A percentile compares a stretch with the other conserved stretches of the same genome.
These are phyloP conservation scores for Miscanthus sacchariflorus DNA, from an alignment of 202 grass and related monocot species.

Conservation along the genomic window DNA sequence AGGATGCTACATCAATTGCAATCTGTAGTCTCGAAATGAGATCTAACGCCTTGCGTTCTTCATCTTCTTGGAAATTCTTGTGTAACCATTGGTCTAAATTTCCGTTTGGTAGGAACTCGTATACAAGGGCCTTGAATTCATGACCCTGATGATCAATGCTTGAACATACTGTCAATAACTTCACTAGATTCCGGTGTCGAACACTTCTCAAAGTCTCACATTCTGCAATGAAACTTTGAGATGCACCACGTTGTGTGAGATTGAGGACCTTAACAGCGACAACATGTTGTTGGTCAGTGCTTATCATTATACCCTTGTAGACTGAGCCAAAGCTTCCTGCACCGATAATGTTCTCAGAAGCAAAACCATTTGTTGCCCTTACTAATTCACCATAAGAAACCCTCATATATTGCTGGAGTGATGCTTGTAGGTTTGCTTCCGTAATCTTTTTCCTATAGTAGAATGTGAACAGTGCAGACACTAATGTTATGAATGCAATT, in stretches of 20 bases:
- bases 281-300: background rate
- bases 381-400: conserved; percentile 42
- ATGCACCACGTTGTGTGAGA: conserved; percentile 3
- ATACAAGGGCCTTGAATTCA: conserved; percentile 47
- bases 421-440: background rate
- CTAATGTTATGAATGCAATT: too few species aligned
- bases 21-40: too few species aligned
- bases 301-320: conserved; percentile 35
- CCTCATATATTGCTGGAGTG: conserved; percentile 9
- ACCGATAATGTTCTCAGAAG: conserved; percentile 36
- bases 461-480: background rate
- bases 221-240: conserved; percentile 35
- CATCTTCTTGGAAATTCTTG: background rate
- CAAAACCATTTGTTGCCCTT: conserved; percentile 37
- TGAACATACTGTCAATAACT: conserved; percentile 39
- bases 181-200: conserved; percentile 44
- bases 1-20: conserved; percentile 34
- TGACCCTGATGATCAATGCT: conserved; percentile 30
- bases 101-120: conserved; percentile 42
- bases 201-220: conserved; percentile 30
- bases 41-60: background rate
- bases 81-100: conserved; percentile 48
- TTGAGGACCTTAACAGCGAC: conserved; percentile 43
- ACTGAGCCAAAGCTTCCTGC: conserved; percentile 38
- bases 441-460: background rate